A percentile compares a stretch with the other conserved stretches of the same genome.
Conservation (phyloP, 2,329 filamentous ascomycete species). For the Sclerotinia borealis region DNA sequence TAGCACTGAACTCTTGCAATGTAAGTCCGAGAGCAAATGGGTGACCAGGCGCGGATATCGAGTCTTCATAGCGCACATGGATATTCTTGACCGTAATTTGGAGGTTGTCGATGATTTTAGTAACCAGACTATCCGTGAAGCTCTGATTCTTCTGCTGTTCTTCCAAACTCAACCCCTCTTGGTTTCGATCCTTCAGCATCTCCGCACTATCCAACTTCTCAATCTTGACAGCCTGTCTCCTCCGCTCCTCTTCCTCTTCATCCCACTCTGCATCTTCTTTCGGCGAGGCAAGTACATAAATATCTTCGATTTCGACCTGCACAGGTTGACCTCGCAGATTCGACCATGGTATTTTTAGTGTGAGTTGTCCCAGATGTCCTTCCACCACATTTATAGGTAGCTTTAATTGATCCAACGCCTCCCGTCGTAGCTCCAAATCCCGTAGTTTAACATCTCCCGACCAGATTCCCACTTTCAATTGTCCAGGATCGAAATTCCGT, state of each 20-base stretch:
- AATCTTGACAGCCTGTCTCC: conserved; percentile 91
- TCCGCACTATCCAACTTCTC: conserved; percentile 97
- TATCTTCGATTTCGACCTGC: conserved; percentile 92
- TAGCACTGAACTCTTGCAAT: conserved; percentile 90
- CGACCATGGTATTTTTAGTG: conserved; percentile 92
- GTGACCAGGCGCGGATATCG: conserved; percentile 88
- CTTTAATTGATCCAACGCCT: conserved; percentile 94
- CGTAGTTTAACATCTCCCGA: conserved; percentile 94
- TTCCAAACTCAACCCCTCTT: conserved; percentile 89
- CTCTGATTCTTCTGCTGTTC: conserved; percentile 97
- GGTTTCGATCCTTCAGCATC: conserved; percentile 82
- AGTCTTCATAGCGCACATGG: conserved; percentile 96
- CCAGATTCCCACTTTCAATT: conserved; percentile 98
- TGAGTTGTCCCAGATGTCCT: conserved; percentile 87
- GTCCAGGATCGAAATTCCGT: conserved; percentile 96
- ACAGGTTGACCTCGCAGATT: conserved; percentile 93
- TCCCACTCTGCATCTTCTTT: conserved; percentile 94
- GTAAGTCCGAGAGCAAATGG: conserved; percentile 91
- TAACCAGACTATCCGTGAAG: conserved; percentile 90
- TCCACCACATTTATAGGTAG: conserved; percentile 95
- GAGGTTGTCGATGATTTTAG: conserved; percentile 96
- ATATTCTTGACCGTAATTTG: conserved; percentile 98
- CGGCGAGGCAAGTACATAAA: conserved; percentile 88
- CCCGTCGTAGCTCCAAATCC: conserved; percentile 84
- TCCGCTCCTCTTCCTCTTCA: conserved; percentile 81